Evolutionary conservation across 768 basidiomycete genomes (phyloP).

Genomic region (Pulveroboletus sp.): DNA sequence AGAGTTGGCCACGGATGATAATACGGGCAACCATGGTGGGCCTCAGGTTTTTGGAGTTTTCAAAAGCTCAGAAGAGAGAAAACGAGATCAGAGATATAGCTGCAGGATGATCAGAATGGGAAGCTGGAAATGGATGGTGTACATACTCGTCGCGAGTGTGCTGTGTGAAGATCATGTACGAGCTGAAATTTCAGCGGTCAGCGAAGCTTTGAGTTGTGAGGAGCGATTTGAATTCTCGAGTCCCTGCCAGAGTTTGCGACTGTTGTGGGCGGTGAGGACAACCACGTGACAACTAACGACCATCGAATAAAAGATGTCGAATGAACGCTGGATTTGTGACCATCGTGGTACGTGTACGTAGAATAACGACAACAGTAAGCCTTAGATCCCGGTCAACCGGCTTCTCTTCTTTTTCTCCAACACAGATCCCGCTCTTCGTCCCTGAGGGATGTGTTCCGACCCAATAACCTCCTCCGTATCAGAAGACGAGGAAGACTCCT

Average conservation of each 20-base stretch:
- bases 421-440: slow-evolving; percentile 47
- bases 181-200: slow-evolving; percentile 21
- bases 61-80: slow-evolving; percentile 59
- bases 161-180: slow-evolving; percentile 78
- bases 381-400: slow-evolving; percentile 5
- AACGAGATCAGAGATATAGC: slow-evolving; percentile 88
- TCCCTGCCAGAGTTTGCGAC: slow-evolving; percentile 10
- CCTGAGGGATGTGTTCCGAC: slow-evolving; percentile 56
- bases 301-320: not conserved
- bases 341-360: not conserved
- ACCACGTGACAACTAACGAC: not conserved
- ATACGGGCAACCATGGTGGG: slow-evolving; percentile 54
- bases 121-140: not conserved
- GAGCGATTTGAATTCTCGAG: not conserved
- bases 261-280: slow-evolving; percentile 7
- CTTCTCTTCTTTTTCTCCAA: slow-evolving; percentile 26
- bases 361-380: not conserved
- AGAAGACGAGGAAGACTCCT: slow-evolving; percentile 35
- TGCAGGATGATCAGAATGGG: slow-evolving; percentile 33
- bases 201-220: not conserved
- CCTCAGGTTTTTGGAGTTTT: slow-evolving; percentile 18
- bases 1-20: slow-evolving; percentile 43
- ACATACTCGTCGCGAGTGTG: slow-evolving; percentile 86
- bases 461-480: slow-evolving; percentile 31
- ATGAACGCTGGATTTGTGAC: not conserved